A percentile compares a stretch with the other conserved stretches of the same genome.
These are phyloP conservation scores for Fraxinus platypoda DNA, from an alignment of 305 asterid genomes.

Conservation along the genomic window DNA sequence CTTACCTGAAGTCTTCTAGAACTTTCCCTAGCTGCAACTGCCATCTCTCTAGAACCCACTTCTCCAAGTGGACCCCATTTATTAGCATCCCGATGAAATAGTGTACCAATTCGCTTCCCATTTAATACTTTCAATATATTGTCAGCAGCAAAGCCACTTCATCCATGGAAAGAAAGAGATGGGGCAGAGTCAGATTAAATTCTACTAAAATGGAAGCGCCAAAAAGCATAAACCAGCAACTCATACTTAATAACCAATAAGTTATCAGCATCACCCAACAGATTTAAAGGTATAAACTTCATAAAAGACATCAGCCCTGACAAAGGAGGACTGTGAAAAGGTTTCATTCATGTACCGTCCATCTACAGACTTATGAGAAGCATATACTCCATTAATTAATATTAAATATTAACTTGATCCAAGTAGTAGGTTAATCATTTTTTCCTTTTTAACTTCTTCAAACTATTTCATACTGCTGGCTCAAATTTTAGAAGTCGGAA, in stretches of 20 bases:
- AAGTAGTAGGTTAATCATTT: not conserved
- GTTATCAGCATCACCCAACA: not conserved
- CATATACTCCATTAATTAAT: not conserved
- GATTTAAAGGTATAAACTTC: not conserved
- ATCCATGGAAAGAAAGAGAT: constrained; percentile 17
- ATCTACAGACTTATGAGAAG: not conserved
- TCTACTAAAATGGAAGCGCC: constrained; percentile 9
- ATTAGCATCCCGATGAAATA: constrained; percentile 73
- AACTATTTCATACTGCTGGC: not conserved
- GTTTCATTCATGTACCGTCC: not conserved
- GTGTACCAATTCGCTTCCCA: constrained; percentile 69
- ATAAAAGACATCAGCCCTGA: not conserved
- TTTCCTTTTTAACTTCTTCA: not conserved
- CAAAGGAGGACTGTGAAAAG: not conserved
- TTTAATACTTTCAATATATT: constrained; percentile 61
- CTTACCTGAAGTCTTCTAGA: constrained; percentile 78
- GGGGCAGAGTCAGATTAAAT: constrained; percentile 15
- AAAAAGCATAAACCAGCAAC: not conserved
- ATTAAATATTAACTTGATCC: not conserved
- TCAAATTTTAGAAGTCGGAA: not conserved
- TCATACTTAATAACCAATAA: not conserved
- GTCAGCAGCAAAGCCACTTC: constrained; percentile 68
- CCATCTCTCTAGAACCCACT: constrained; percentile 58
- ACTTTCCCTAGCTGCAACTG: constrained; percentile 77
- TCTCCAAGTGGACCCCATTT: constrained; percentile 58